phyloP scores from a whole-genome alignment of 2,329 filamentous ascomycete genomes.

The Fusarium tupiense region DNA sequence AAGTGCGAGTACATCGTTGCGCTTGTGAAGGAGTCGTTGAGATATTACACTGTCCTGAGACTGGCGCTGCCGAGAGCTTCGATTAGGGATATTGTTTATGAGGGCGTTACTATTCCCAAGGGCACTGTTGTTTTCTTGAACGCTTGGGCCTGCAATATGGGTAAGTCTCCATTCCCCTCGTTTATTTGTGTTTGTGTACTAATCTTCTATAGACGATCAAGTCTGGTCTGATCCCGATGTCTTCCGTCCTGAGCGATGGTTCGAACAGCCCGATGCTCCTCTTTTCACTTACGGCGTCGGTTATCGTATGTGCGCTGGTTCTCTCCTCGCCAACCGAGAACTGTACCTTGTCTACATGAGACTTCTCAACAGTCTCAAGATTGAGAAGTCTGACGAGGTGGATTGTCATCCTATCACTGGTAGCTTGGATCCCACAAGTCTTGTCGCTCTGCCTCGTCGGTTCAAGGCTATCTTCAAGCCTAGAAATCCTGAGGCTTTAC shows the following conservation, averaged over 20 bases:
- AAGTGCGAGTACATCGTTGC: constrained; percentile 72
- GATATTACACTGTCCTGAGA: constrained; percentile 71
- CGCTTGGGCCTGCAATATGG: constrained; percentile 76
- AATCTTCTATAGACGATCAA: constrained; percentile 13
- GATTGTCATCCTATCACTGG: constrained; percentile 69
- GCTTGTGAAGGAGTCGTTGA: constrained; percentile 69
- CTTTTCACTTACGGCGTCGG: constrained; percentile 73
- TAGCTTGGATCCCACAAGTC: constrained; percentile 68
- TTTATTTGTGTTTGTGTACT: background rate
- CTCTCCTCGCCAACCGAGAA: constrained; percentile 67
- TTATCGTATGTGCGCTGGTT: constrained; percentile 73
- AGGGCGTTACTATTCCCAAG: constrained; percentile 67
- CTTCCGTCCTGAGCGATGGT: constrained; percentile 69
- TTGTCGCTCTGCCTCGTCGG: constrained; percentile 68
- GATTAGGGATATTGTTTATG: constrained; percentile 67
- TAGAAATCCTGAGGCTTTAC: constrained; percentile 43
- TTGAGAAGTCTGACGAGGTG: constrained; percentile 62
- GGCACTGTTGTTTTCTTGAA: constrained; percentile 74
- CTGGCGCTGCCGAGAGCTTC: constrained; percentile 70
- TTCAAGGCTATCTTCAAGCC: constrained; percentile 69
- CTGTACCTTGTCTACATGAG: constrained; percentile 72
- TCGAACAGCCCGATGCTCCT: constrained; percentile 65
- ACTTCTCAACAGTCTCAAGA: constrained; percentile 68
- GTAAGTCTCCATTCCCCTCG: constrained; percentile 48
- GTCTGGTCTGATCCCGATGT: constrained; percentile 59